Conservation (phyloP, 2,329 filamentous ascomycete species). For the Drechslerella stenobrocha region DNA sequence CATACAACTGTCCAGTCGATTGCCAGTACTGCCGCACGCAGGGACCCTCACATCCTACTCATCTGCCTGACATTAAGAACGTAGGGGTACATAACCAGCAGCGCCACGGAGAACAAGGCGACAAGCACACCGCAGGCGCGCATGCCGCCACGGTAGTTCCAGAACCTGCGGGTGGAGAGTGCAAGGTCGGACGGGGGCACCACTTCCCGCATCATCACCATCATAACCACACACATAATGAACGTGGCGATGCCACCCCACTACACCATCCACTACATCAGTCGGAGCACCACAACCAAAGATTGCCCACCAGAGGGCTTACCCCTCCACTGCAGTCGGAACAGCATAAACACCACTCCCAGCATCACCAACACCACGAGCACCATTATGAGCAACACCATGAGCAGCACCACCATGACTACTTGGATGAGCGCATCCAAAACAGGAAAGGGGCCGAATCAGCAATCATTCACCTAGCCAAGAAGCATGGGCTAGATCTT, state of each 20-base stretch:
- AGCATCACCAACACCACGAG: slow-evolving; percentile 7
- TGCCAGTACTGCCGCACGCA: slow-evolving; percentile 34
- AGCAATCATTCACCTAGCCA: slow-evolving; percentile 36
- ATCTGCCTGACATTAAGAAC: slow-evolving; percentile 16
- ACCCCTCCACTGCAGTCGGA: slow-evolving; percentile 9
- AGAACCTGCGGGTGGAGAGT: slow-evolving; percentile 27
- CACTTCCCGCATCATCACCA: slow-evolving; percentile 45
- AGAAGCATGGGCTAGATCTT: slow-evolving; percentile 43
- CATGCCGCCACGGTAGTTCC: slow-evolving; percentile 8
- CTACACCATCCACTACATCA: neutral
- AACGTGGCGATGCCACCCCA: slow-evolving; percentile 10
- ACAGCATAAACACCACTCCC: slow-evolving; percentile 2
- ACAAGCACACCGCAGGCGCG: slow-evolving; percentile 7
- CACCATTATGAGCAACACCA: slow-evolving; percentile 9
- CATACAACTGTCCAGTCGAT: slow-evolving; percentile 22
- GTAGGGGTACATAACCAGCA: slow-evolving; percentile 12
- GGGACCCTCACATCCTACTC: slow-evolving; percentile 15
- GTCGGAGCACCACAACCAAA: slow-evolving; percentile 16
- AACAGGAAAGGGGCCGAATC: slow-evolving; percentile 38
- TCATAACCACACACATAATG: slow-evolving; percentile 37
- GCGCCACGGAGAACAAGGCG: neutral
- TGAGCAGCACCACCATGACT: slow-evolving; percentile 21
- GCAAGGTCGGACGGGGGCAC: slow-evolving; percentile 26
- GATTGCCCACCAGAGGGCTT: slow-evolving; percentile 24
- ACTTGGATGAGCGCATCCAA: slow-evolving; percentile 22